These are phyloP conservation scores for Hypomyces rosellus DNA, from an alignment of 2,329 filamentous ascomycete genomes.

Conservation along the genomic window DNA sequence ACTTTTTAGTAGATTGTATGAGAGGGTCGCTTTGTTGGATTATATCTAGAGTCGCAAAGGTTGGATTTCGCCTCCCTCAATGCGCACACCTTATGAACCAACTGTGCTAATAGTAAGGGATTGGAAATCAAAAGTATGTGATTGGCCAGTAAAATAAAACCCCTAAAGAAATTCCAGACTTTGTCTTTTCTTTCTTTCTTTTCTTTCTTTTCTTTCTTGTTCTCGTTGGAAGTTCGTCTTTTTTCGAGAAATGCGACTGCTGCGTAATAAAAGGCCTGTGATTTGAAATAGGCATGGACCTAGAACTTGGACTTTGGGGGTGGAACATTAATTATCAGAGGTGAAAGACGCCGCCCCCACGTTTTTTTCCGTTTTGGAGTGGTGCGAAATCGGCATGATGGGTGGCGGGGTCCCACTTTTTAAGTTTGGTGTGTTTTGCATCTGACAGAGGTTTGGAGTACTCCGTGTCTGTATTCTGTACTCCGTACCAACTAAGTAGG, in stretches of 20 bases:
- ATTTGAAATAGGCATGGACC: slow-evolving; percentile 26
- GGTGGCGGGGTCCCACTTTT: neutral
- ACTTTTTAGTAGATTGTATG: too few species aligned
- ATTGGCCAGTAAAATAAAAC: neutral
- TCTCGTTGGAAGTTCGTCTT: neutral
- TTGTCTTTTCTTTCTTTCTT: too few species aligned
- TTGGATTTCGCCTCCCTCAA: too few species aligned
- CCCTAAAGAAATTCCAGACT: neutral
- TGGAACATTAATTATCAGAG: too few species aligned
- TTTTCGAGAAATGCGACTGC: neutral
- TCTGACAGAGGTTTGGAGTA: too few species aligned
- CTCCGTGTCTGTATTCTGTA: too few species aligned
- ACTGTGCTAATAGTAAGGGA: too few species aligned
- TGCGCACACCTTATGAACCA: too few species aligned
- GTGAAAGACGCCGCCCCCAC: neutral
- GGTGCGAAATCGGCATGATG: slow-evolving; percentile 13
- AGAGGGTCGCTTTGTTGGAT: too few species aligned
- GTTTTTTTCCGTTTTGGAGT: neutral
- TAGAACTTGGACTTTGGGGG: too few species aligned
- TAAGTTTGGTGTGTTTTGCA: neutral
- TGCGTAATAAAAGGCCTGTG: slow-evolving; percentile 26
- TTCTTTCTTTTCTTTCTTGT: neutral
- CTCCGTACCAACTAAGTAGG: neutral
- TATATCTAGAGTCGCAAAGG: too few species aligned
- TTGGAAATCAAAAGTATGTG: too few species aligned